Percentiles rank a stretch among this genome's conserved stretches.
Evolutionary conservation across 495 filamentous ascomycete genomes (phyloP).

Genomic region (Letharia columbiana): DNA sequence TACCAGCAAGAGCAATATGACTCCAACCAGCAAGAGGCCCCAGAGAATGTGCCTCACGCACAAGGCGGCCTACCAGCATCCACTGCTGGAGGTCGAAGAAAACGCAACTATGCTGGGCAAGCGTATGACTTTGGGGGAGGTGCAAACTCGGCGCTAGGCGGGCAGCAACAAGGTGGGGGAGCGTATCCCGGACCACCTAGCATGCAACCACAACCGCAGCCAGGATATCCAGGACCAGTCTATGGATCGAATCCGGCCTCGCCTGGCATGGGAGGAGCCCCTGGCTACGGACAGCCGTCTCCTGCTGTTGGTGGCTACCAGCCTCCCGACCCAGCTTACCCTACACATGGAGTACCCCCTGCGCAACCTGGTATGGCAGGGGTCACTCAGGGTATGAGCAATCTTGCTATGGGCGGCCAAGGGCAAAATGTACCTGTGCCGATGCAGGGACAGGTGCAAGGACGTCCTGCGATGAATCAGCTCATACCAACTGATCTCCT

Average conservation of each 20-base stretch:
- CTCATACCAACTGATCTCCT: constrained; percentile 87
- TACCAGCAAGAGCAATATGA: constrained; percentile 40
- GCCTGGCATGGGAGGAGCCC: constrained; percentile 29
- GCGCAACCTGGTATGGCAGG: constrained; percentile 53
- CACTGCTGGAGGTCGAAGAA: constrained; percentile 60
- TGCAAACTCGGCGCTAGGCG: constrained; percentile 67
- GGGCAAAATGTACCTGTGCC: constrained; percentile 40
- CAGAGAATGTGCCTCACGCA: constrained; percentile 32
- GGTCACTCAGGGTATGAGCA: constrained; percentile 74
- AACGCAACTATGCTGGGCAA: constrained; percentile 85
- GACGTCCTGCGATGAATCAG: constrained; percentile 62
- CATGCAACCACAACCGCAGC: constrained; percentile 30
- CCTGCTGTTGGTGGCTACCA: constrained; percentile 50
- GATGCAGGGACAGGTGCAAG: constrained; percentile 42
- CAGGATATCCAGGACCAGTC: constrained; percentile 46
- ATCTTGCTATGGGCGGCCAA: constrained; percentile 63
- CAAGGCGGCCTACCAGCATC: constrained; percentile 30
- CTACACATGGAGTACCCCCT: constrained; percentile 40
- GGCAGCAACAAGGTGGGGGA: constrained; percentile 45
- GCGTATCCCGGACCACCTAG: constrained; percentile 39
- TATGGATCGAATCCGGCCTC: constrained; percentile 43
- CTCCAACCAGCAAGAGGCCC: constrained; percentile 40
- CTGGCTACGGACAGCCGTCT: constrained; percentile 26
- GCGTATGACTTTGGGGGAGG: constrained; percentile 90
- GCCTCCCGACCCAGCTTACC: constrained; percentile 58